Conservation (phyloP, 2,329 filamentous ascomycete genomes). For the Penicillium sclerotiorum region DNA sequence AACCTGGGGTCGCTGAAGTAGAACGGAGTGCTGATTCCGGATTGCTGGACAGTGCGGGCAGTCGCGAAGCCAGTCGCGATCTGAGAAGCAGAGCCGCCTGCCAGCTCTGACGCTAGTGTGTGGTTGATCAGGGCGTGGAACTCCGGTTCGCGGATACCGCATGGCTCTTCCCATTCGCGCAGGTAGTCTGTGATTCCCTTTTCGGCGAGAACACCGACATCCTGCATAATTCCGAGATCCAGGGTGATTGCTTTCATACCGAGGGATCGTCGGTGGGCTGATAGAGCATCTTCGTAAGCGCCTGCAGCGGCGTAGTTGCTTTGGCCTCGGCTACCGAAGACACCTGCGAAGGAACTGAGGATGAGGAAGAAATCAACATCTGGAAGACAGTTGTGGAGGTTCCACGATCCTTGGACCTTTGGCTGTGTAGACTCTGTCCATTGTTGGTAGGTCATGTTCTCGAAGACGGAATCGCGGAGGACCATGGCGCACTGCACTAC, state of each 20-base stretch:
- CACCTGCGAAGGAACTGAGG: not conserved
- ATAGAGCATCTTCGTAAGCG: not conserved
- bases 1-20: not conserved
- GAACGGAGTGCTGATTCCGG: not conserved
- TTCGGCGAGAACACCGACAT: not conserved
- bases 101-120: not conserved
- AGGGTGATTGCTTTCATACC: not conserved
- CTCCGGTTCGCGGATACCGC: not conserved
- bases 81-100: not conserved
- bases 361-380: not conserved
- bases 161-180: not conserved
- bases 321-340: not conserved
- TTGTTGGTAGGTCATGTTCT: conserved; percentile 35
- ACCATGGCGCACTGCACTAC: conserved; percentile 38
- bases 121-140: not conserved
- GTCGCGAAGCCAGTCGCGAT: not conserved
- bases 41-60: not conserved
- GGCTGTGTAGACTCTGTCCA: conserved; percentile 32
- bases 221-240: not conserved
- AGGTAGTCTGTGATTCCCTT: not conserved
- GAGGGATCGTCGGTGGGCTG: not conserved
- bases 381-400: conserved; percentile 22
- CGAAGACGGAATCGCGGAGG: conserved; percentile 25
- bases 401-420: conserved; percentile 35
- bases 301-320: not conserved